phyloP scores from a whole-genome alignment of 331 rosid species.

The Rosa hybrid region DNA sequence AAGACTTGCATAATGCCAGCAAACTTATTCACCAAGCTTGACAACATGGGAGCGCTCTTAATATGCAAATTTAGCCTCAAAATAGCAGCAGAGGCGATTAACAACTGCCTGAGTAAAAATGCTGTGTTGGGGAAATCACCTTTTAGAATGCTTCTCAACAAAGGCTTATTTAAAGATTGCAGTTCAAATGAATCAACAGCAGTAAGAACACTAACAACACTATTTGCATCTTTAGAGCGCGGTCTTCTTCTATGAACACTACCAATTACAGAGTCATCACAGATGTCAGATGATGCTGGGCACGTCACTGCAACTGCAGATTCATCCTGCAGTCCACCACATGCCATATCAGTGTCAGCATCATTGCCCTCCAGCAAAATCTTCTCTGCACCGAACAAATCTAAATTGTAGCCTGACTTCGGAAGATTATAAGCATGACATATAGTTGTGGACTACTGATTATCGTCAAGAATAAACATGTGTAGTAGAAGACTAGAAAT shows the following conservation, averaged over 20 bases:
- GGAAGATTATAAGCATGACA: conserved; percentile 36
- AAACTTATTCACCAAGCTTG: conserved; percentile 48
- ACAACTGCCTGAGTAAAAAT: conserved; percentile 70
- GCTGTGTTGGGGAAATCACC: conserved; percentile 60
- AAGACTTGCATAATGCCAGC: conserved; percentile 60
- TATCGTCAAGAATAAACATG: conserved; percentile 43
- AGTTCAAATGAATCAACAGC: conserved; percentile 47
- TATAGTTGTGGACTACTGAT: conserved; percentile 34
- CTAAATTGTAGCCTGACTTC: conserved; percentile 19
- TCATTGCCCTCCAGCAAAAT: conserved; percentile 18
- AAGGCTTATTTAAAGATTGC: conserved; percentile 47
- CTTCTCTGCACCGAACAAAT: conserved; percentile 26
- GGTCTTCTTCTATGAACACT: conserved; percentile 29
- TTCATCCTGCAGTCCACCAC: conserved; percentile 20
- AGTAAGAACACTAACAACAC: conserved; percentile 49
- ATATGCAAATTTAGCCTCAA: conserved; percentile 60
- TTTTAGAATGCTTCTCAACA: conserved; percentile 63
- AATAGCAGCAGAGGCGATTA: conserved; percentile 67
- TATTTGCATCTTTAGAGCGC: conserved; percentile 34
- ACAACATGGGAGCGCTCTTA: conserved; percentile 41
- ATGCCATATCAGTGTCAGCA: conserved; percentile 35
- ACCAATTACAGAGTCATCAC: conserved; percentile 27
- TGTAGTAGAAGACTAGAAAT: conserved; percentile 39
- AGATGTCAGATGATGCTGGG: conserved; percentile 37
- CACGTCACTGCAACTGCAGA: conserved; percentile 36